Percentiles rank a stretch among this genome's conserved stretches.
These are phyloP conservation scores for Speleostelium caveatum DNA, from an alignment of 78 protist genomes.

Conservation along the genomic window DNA sequence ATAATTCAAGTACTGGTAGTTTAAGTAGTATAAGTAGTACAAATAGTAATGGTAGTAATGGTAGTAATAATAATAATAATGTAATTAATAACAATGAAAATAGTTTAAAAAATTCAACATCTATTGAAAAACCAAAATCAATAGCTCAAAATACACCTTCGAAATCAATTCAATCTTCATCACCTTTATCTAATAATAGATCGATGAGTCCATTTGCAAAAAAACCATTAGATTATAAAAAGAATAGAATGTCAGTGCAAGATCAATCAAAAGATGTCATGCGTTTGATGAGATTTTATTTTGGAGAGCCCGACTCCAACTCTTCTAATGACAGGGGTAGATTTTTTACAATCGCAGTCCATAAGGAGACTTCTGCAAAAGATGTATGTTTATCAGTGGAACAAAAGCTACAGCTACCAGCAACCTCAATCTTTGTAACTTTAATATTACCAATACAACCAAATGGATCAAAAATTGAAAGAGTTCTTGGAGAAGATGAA, in stretches of 20 bases:
- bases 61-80: no score
- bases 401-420: constrained; percentile 41
- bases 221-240: constrained; percentile 11
- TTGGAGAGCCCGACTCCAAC: constrained; percentile 25
- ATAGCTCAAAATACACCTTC: no score
- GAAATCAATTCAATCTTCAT: no score
- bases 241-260: constrained; percentile 51
- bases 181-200: no score
- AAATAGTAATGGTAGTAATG: no score
- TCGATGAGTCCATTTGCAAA: constrained; percentile 58
- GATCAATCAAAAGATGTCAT: constrained; percentile 35
- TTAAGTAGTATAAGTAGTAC: no score
- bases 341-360: constrained; percentile 61
- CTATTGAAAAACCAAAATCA: no score
- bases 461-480: constrained; percentile 57
- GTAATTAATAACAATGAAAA: no score
- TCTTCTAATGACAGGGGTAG: neutral
- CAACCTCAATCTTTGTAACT: constrained; percentile 8
- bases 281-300: constrained; percentile 68
- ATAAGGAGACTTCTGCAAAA: constrained; percentile 30
- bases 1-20: no score
- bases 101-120: no score
- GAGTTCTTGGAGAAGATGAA: constrained; percentile 62
- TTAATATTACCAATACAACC: constrained; percentile 46
- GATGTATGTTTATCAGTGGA: constrained; percentile 54